Conservation (phyloP, 176 grass and related monocot genomes). For the Carex cristatella region DNA sequence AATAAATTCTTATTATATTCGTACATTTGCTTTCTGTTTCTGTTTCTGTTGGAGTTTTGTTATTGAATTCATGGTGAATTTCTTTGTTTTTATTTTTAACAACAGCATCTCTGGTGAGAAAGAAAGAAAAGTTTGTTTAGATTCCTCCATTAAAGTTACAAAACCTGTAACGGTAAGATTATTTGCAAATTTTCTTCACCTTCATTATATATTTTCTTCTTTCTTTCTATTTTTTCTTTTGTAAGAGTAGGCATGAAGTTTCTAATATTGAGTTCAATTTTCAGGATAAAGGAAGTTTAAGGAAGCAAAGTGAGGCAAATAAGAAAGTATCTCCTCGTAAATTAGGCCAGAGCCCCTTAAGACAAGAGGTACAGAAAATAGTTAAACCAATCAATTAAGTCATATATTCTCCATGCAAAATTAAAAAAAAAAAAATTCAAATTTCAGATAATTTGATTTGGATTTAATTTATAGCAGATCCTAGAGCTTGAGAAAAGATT, state of each 20-base stretch:
- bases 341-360: conserved; percentile 48
- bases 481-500: conserved; percentile 70
- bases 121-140: conserved; percentile 25
- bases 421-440: neutral
- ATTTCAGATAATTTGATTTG: neutral
- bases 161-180: conserved; percentile 41
- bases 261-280: conserved; percentile 29
- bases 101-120: conserved; percentile 57
- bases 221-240: neutral
- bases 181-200: neutral
- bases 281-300: conserved; percentile 44
- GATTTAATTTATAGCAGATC: conserved; percentile 49
- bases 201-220: neutral
- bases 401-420: neutral
- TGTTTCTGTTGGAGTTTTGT: neutral
- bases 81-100: conserved; percentile 26
- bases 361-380: conserved; percentile 60
- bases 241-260: conserved; percentile 13
- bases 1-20: conserved; percentile 14
- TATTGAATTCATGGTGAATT: conserved; percentile 5
- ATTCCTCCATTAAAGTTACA: conserved; percentile 36
- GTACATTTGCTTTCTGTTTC: conserved; percentile 1
- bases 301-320: conserved; percentile 25
- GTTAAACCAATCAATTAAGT: neutral
- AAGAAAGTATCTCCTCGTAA: conserved; percentile 34